Evolutionary conservation across 495 filamentous ascomycete genomes (phyloP), one percentile per base, ranked within the genome.

Genomic region (Xylaria flabelliformis): DNA sequence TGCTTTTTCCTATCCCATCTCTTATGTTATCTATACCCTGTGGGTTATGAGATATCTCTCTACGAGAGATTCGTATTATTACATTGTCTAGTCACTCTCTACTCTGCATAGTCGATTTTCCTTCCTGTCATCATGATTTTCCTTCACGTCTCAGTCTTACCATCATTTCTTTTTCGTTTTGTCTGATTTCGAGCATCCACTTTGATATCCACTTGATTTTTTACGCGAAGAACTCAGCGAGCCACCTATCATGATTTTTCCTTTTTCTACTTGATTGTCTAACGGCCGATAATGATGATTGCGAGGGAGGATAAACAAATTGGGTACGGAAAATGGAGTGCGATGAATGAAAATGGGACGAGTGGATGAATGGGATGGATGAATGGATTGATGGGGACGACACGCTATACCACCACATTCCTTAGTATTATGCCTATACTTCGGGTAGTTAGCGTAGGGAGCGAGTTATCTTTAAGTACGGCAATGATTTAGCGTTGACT

Each of bases 151-250:
- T 39, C 24, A 29, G 29, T 64, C 58, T 61, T 12, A 15, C 66
- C 4, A 13, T 62, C 21, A 41, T 36, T 34, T 56, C 10, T 39
- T 8, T 70, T 70, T 77, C 44, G 58, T 34, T 48, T 64, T 36
- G 29, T 42, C 10, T 46, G 8, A 32, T 32, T 48, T 21, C 21
- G 34, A 68, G 48, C 67, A 61, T 62, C 26, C 39, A 15, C 15
- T 70, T 61, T 76, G 56, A 66, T 70, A 76, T 67, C 69, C 66
- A 39, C 48, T 66, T 71, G 36, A 71, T 76, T 75, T 75, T 75
- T 63, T 62, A 75, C 67, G 72, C 44, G 44, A 64, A 64, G 59
- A 69, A 65, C 67, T 29, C 58, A 73, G 72, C 72, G 67, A 69
- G 42, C 63, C 70, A 62, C 64, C 65, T 70, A 64, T 29, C 59